Evolutionary conservation across 1,284 basidiomycete species (phyloP).

Genomic region (Rhizoctonia solani): DNA sequence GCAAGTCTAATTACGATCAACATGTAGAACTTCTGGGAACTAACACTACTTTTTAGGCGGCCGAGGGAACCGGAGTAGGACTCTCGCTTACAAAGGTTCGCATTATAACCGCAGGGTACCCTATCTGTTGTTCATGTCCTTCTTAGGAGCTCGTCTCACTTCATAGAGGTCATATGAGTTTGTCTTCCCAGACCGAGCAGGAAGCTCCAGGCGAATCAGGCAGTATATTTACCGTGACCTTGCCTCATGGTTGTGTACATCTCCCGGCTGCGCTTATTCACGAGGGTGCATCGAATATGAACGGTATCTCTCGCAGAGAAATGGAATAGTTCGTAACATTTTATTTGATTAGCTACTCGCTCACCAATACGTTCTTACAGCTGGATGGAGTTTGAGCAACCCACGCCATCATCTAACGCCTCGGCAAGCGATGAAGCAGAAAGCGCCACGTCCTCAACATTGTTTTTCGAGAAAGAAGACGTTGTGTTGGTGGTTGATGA

Average conservation of each 20-base stretch:
- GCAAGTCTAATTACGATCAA: slow-evolving; percentile 1
- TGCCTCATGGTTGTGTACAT: slow-evolving; percentile 13
- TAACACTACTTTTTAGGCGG: neutral
- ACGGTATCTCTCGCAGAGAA: neutral
- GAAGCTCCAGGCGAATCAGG: neutral
- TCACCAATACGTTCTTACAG: neutral
- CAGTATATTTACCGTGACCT: slow-evolving; percentile 8
- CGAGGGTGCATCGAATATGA: neutral
- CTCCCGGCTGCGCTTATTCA: slow-evolving; percentile 4
- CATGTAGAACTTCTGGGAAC: neutral
- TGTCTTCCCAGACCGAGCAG: neutral
- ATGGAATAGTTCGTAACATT: slow-evolving; percentile 20
- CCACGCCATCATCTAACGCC: slow-evolving; percentile 22
- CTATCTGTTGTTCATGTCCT: neutral
- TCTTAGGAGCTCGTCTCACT: slow-evolving; percentile 43
- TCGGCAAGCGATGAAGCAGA: slow-evolving; percentile 39
- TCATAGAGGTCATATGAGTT: slow-evolving; percentile 41
- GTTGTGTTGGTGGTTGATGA: slow-evolving; percentile 41
- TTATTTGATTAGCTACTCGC: neutral
- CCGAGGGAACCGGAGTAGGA: slow-evolving; percentile 46
- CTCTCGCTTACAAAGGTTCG: slow-evolving; percentile 42
- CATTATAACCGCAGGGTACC: neutral
- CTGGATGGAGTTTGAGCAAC: slow-evolving; percentile 38
- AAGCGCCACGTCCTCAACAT: slow-evolving; percentile 29
- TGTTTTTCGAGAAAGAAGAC: slow-evolving; percentile 42